These are phyloP conservation scores for Magnusiomyces suaveolens DNA, from an alignment of 1,139 yeast species.

Conservation along the genomic window DNA sequence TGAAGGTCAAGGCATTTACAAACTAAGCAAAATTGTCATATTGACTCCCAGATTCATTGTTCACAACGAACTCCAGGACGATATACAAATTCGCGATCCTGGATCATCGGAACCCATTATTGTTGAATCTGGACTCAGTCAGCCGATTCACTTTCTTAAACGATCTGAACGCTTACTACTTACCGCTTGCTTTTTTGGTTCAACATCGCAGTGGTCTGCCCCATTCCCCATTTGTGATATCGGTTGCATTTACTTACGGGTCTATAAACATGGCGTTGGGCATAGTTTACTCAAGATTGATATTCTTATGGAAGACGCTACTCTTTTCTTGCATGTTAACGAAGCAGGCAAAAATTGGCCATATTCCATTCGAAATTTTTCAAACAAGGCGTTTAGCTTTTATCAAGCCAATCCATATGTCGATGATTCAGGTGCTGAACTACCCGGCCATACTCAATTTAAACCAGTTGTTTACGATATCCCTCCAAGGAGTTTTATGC, in stretches of 20 bases:
- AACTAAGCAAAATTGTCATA: slow-evolving; percentile 65
- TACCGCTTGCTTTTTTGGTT: slow-evolving; percentile 48
- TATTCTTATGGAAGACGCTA: slow-evolving; percentile 65
- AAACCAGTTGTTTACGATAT: slow-evolving; percentile 55
- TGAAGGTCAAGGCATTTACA: slow-evolving; percentile 86
- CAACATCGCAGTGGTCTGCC: slow-evolving; percentile 60
- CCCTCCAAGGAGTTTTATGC: slow-evolving; percentile 92
- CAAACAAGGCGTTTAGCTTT: slow-evolving; percentile 71
- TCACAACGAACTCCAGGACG: slow-evolving; percentile 49
- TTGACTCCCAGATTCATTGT: slow-evolving; percentile 76
- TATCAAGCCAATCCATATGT: slow-evolving; percentile 80
- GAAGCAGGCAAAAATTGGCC: slow-evolving; percentile 86
- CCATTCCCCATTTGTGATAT: slow-evolving; percentile 77
- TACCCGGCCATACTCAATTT: slow-evolving; percentile 27
- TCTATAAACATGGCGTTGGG: slow-evolving; percentile 51
- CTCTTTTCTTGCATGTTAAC: slow-evolving; percentile 65
- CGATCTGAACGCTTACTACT: slow-evolving; percentile 43
- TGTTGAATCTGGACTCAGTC: slow-evolving; percentile 41
- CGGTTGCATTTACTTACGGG: slow-evolving; percentile 70
- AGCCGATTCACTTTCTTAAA: slow-evolving; percentile 61
- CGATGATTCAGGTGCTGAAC: slow-evolving; percentile 58
- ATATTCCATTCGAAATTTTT: slow-evolving; percentile 78
- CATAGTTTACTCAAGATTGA: slow-evolving; percentile 66
- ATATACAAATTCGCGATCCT: slow-evolving; percentile 57
- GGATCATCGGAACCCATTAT: slow-evolving; percentile 31